These are phyloP conservation scores for Phaseolus coccineus DNA, from an alignment of 331 rosid species.

Conservation along the genomic window DNA sequence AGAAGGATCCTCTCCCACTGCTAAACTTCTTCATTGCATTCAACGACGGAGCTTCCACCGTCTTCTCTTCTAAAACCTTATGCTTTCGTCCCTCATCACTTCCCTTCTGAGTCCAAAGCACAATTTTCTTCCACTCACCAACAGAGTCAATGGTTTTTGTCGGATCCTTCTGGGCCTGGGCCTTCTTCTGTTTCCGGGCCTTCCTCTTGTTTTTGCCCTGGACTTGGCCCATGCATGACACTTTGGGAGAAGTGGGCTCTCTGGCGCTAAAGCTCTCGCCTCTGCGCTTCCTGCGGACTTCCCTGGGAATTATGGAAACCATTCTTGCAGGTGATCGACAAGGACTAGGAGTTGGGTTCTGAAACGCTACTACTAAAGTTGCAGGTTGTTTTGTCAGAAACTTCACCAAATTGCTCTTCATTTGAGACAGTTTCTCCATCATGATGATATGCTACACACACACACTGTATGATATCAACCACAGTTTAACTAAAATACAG, in stretches of 20 bases:
- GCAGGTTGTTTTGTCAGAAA: conserved; percentile 50
- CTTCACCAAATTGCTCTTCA: conserved; percentile 43
- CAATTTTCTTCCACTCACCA: conserved; percentile 46
- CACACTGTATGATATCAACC: neutral
- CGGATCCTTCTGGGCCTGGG: conserved; percentile 22
- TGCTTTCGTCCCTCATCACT: conserved; percentile 21
- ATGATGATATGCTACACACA: conserved; percentile 33
- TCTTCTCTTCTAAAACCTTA: conserved; percentile 21
- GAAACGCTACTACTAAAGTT: conserved; percentile 44
- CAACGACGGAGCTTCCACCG: conserved; percentile 42
- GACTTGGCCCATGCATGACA: conserved; percentile 69
- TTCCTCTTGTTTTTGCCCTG: conserved; percentile 48
- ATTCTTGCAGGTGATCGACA: conserved; percentile 43
- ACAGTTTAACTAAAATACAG: neutral
- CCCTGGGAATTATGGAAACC: conserved; percentile 53
- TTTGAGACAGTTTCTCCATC: conserved; percentile 55
- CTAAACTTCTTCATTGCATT: conserved; percentile 48
- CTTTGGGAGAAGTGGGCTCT: conserved; percentile 68
- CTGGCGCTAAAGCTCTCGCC: conserved; percentile 44
- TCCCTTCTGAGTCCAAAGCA: conserved; percentile 43
- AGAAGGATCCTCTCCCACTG: conserved; percentile 52
- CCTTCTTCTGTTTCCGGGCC: conserved; percentile 30
- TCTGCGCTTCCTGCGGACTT: conserved; percentile 55
- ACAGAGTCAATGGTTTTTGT: neutral
- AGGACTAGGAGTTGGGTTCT: conserved; percentile 52